phyloP scores from a whole-genome alignment of 2,329 filamentous ascomycete genomes.

The Sporothrix curviconia region DNA sequence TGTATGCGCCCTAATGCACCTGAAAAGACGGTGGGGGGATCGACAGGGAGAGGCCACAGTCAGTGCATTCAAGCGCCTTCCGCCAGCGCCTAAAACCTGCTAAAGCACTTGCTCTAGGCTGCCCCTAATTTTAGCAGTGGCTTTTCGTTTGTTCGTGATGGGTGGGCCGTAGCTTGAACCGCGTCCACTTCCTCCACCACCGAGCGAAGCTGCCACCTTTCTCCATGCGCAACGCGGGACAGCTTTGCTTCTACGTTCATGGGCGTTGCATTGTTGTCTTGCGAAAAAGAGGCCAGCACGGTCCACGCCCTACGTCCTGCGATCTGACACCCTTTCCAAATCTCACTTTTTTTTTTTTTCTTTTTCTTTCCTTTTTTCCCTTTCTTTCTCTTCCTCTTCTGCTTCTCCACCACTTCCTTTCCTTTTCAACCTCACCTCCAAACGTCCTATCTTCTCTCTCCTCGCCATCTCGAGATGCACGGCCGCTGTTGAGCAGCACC shows the following conservation, averaged over 20 bases:
- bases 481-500: constrained; percentile 7
- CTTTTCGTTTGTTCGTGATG: not conserved
- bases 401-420: not conserved
- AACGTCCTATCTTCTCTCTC: not conserved
- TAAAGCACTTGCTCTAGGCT: too few relatives aligned
- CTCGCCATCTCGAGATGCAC: constrained; percentile 6
- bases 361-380: not conserved
- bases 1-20: not conserved
- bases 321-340: constrained; percentile 1
- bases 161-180: not conserved
- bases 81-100: too few relatives aligned
- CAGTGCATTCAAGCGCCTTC: too few relatives aligned
- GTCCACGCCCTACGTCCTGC: not conserved
- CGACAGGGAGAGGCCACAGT: too few relatives aligned
- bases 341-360: not conserved
- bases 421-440: too few relatives aligned
- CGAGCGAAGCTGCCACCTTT: constrained; percentile 17
- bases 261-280: not conserved
- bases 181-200: not conserved
- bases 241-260: not conserved
- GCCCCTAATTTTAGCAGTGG: not conserved
- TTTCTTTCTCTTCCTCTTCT: not conserved
- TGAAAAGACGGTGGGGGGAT: constrained; percentile 7
- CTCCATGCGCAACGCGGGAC: not conserved
- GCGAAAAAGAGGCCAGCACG: constrained; percentile 4